These are phyloP conservation scores for Polytrichum formosum DNA, from an alignment of 225 moss, liverwort and hornwort species.

Conservation along the genomic window DNA sequence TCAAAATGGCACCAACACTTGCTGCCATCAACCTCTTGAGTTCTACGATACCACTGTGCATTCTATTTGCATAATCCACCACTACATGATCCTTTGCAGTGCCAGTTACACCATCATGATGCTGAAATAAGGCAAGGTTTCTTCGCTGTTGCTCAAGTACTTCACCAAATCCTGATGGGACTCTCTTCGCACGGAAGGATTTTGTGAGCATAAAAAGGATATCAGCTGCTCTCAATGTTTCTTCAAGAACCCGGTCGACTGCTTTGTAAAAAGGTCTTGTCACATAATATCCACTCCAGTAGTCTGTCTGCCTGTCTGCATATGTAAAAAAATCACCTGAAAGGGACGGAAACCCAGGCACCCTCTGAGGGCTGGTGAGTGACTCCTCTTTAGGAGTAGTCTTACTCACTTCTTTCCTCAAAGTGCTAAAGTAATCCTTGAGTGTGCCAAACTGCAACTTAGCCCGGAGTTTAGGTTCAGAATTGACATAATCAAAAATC, in stretches of 20 bases:
- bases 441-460: conserved; percentile 81
- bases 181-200: conserved; percentile 46
- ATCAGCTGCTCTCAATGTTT: conserved; percentile 88
- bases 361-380: conserved; percentile 35
- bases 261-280: conserved; percentile 96
- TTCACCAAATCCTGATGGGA: conserved; percentile 46
- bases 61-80: conserved; percentile 70
- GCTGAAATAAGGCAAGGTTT: conserved; percentile 93
- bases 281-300: conserved; percentile 99
- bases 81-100: conserved; percentile 95
- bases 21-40: conserved; percentile 74
- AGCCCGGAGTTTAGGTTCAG: conserved; percentile 61
- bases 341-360: conserved; percentile 82
- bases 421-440: conserved; percentile 83
- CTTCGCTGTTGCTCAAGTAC: conserved; percentile 74
- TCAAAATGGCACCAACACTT: conserved; percentile 67
- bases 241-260: conserved; percentile 86
- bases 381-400: conserved; percentile 3
- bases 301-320: conserved; percentile 79
- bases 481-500: conserved; percentile 93
- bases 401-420: conserved; percentile 60
- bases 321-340: conserved; percentile 98
- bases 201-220: conserved; percentile 73
- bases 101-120: conserved; percentile 97
- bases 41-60: conserved; percentile 72